Conservation (phyloP, 148 eudicot species). For the Amaranthus cruentus region DNA sequence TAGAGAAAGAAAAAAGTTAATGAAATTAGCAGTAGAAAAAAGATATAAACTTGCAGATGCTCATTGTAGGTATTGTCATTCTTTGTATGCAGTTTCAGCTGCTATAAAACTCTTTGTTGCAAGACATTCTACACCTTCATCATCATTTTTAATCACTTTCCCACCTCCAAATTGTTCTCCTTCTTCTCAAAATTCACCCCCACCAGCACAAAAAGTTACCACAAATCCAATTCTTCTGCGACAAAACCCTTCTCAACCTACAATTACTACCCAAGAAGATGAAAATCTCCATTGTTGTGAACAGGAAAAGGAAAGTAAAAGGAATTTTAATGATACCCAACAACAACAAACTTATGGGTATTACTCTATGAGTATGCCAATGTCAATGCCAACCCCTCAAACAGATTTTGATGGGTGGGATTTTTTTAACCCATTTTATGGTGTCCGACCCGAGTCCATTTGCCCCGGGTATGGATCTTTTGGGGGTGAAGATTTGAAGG, state of each 20-base stretch:
- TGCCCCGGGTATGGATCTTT: conserved; percentile 8
- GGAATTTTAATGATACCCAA: background rate
- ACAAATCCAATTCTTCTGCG: conserved; percentile 76
- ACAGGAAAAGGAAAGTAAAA: background rate
- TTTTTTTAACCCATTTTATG: conserved; percentile 78
- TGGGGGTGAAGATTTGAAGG: conserved; percentile 52
- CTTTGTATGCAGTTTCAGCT: conserved; percentile 79
- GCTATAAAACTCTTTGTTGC: conserved; percentile 80
- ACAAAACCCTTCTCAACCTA: conserved; percentile 52
- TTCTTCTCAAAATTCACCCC: conserved; percentile 33
- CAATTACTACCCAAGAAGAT: conserved; percentile 37
- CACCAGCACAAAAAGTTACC: conserved; percentile 38
- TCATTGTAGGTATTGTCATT: conserved; percentile 70
- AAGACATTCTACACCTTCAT: conserved; percentile 68
- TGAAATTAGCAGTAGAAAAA: conserved; percentile 80
- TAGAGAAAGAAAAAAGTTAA: conserved; percentile 65
- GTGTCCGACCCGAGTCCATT: conserved; percentile 39
- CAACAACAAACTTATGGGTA: conserved; percentile 37
- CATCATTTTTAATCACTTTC: conserved; percentile 70
- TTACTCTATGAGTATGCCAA: conserved; percentile 43
- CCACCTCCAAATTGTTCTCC: conserved; percentile 49
- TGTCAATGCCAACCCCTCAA: conserved; percentile 50
- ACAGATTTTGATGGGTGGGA: conserved; percentile 97
- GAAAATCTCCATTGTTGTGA: conserved; percentile 35
- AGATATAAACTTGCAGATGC: conserved; percentile 85